Evolutionary conservation across 1,139 yeast genomes (phyloP).

Genomic region (Magnusiomyces starmeri): DNA sequence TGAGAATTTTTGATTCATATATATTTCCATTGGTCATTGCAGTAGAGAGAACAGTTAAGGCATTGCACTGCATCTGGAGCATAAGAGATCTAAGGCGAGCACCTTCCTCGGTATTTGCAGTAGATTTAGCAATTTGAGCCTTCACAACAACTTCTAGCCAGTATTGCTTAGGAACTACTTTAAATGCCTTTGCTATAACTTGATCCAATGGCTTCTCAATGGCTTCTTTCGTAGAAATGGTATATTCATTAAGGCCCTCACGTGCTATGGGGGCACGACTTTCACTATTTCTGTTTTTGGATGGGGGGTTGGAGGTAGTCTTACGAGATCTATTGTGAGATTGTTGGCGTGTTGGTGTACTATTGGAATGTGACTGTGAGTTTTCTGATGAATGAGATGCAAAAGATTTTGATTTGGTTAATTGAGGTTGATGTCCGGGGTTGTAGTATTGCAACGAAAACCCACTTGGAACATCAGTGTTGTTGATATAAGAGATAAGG

Average conservation of each 20-base stretch:
- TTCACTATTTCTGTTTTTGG: not conserved
- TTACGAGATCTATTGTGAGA: slow-evolving; percentile 9
- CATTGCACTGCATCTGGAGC: slow-evolving; percentile 55
- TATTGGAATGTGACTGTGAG: not conserved
- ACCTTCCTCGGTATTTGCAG: slow-evolving; percentile 50
- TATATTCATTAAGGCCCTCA: slow-evolving; percentile 26
- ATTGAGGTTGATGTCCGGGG: slow-evolving; percentile 5
- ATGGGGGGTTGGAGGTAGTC: slow-evolving; percentile 1
- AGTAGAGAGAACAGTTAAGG: slow-evolving; percentile 58
- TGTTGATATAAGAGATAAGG: slow-evolving; percentile 24
- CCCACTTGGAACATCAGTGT: slow-evolving; percentile 20
- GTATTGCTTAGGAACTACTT: slow-evolving; percentile 50
- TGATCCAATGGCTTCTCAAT: slow-evolving; percentile 41
- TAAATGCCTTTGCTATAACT: slow-evolving; percentile 54
- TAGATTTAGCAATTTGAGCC: slow-evolving; percentile 65
- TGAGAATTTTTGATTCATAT: slow-evolving; percentile 59
- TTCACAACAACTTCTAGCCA: slow-evolving; percentile 60
- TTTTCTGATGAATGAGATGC: slow-evolving; percentile 3
- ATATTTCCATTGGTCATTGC: slow-evolving; percentile 38
- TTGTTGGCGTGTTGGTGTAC: slow-evolving; percentile 11
- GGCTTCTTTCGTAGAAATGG: slow-evolving; percentile 26
- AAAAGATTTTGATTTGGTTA: slow-evolving; percentile 7
- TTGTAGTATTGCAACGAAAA: slow-evolving; percentile 29
- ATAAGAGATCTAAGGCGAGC: slow-evolving; percentile 51
- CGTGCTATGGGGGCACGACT: slow-evolving; percentile 6